Evolutionary conservation across 2,329 filamentous ascomycete genomes (phyloP), one percentile per base, ranked within the genome.

Genomic region (Sarocladiaceae sp.): DNA sequence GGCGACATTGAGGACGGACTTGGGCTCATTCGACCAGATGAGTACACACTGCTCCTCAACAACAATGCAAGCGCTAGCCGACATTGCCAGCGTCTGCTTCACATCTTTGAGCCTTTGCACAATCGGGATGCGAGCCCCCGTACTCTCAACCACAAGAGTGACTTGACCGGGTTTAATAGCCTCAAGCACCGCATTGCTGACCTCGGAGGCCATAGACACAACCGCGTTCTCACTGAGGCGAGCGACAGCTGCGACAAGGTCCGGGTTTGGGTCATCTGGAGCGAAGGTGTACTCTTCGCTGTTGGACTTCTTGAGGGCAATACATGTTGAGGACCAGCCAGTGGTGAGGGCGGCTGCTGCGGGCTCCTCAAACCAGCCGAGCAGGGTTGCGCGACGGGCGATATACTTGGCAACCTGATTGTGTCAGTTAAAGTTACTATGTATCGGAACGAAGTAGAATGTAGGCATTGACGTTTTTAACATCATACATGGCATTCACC

Each of bases 371-470:
- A 63, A 63, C 59, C 58, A 63, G 1, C 61, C 61, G 2, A 63
- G 54, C 2, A 63, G 51, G 0, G 59, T 63, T 15, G 61, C 60
- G 6, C 61, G 58, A 8, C 60, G 60, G 3, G 60, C 55, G 1
- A 63, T 56, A 40, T 63, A 63, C 28, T 60, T 63, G 12, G 59
- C 56, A 25, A 63, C 50, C 60, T 63, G n/a, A n/a, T n/a, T n/a
- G n/a, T n/a, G n/a, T n/a, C n/a, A n/a, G n/a, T n/a, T n/a, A n/a
- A n/a, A n/a, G n/a, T n/a, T n/a, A 18, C 61, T 58, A 40, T 57
- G 26, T 42, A 20, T 42, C 23, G 61, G 56, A 63, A 62, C 53
- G 58, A 59, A 62, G 60, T 57, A 51, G 55, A 7, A 23, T 26
- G 23, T 10, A 36, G 33, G 15, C 18, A 17, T 12, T 36, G 33